Percentiles rank a stretch among this genome's conserved stretches.
phyloP scores from a whole-genome alignment of 2,329 filamentous ascomycete species.

The Amauroascus niger region DNA sequence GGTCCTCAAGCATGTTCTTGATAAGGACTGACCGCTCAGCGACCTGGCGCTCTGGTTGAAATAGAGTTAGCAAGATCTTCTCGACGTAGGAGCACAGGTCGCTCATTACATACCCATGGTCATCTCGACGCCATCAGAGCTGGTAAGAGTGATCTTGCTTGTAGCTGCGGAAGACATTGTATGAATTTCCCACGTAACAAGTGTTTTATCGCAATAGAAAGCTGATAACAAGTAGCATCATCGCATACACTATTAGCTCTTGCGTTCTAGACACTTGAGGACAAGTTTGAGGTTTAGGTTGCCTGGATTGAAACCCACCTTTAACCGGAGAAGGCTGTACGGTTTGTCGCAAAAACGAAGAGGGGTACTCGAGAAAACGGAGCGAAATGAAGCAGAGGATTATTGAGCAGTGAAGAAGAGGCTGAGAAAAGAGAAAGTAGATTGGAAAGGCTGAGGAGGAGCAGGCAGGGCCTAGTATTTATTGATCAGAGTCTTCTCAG shows the following conservation, averaged over 20 bases:
- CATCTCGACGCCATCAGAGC: constrained; percentile 43
- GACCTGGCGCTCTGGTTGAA: constrained; percentile 60
- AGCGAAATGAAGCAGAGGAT: no score
- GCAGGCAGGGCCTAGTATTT: no score
- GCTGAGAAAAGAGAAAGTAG: no score
- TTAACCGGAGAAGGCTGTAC: no score
- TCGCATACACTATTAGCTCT: background rate
- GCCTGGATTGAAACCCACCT: no score
- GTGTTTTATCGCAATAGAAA: background rate
- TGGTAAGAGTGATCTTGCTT: constrained; percentile 38
- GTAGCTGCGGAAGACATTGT: constrained; percentile 20
- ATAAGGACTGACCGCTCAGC: constrained; percentile 89
- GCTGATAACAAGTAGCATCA: background rate
- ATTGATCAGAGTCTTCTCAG: no score
- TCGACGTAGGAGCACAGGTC: background rate
- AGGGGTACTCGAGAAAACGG: no score
- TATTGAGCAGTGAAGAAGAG: background rate
- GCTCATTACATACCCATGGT: constrained; percentile 39
- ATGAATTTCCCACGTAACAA: no score
- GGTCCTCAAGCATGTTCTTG: constrained; percentile 96
- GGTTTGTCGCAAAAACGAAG: no score
- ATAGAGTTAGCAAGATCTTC: constrained; percentile 21
- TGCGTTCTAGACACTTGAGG: background rate
- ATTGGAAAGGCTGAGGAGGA: no score
- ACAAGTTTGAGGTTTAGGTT: no score